phyloP scores from a whole-genome alignment of 1,284 basidiomycete species.

The Earliella scabrosa region DNA sequence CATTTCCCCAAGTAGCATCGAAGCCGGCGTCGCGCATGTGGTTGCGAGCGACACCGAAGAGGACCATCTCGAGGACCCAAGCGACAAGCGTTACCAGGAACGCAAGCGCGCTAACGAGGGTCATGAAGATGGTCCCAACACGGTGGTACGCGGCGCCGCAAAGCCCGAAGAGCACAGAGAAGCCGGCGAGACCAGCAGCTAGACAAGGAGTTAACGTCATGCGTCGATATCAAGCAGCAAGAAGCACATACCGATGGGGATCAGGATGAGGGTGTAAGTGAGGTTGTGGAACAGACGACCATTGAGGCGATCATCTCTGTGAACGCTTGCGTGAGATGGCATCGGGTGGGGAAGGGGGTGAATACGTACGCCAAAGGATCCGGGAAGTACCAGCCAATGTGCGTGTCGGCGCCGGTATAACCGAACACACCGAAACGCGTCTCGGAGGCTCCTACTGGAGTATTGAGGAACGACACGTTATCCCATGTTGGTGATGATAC shows the following conservation, averaged over 20 bases:
- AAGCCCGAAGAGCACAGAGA: slow-evolving; percentile 76
- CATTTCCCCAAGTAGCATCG: slow-evolving; percentile 68
- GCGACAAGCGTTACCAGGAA: slow-evolving; percentile 66
- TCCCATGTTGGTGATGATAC: slow-evolving; percentile 78
- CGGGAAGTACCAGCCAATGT: slow-evolving; percentile 63
- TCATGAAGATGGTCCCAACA: slow-evolving; percentile 76
- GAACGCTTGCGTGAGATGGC: neutral
- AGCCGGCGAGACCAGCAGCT: slow-evolving; percentile 71
- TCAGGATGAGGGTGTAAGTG: slow-evolving; percentile 73
- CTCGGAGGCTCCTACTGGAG: slow-evolving; percentile 28
- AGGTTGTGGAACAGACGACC: slow-evolving; percentile 65
- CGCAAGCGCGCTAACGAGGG: slow-evolving; percentile 65
- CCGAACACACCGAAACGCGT: slow-evolving; percentile 80
- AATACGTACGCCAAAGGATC: slow-evolving; percentile 40
- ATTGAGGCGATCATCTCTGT: slow-evolving; percentile 47
- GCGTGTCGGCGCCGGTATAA: slow-evolving; percentile 57
- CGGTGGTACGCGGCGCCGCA: slow-evolving; percentile 68
- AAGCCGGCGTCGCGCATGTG: slow-evolving; percentile 57
- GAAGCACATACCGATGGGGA: slow-evolving; percentile 64
- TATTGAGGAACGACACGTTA: slow-evolving; percentile 64
- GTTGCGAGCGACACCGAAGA: slow-evolving; percentile 73
- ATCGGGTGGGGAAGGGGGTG: neutral
- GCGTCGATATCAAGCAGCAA: neutral
- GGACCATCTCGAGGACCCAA: slow-evolving; percentile 79
- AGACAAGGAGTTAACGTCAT: neutral